phyloP scores from a whole-genome alignment of 345 rosid genomes.

The Garcia nutans region DNA sequence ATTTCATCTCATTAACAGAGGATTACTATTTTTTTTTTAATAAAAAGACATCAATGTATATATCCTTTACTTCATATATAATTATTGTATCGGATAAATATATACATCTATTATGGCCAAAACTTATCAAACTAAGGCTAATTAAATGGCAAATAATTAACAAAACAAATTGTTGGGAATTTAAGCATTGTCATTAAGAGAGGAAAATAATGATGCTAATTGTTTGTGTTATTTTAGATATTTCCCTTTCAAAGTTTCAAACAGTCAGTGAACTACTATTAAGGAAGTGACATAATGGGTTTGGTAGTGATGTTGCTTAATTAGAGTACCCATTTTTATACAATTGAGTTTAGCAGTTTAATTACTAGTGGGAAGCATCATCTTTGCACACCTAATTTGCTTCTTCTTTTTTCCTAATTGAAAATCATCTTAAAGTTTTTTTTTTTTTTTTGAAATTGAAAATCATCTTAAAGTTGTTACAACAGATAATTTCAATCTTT shows the following conservation, averaged over 20 bases:
- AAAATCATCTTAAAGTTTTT: not conserved
- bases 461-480: not conserved
- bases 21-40: too few species aligned
- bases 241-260: conserved; percentile 7
- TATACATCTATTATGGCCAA: too few species aligned
- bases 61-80: too few species aligned
- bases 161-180: not conserved
- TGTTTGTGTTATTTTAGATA: not conserved
- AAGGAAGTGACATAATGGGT: not conserved
- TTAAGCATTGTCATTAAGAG: not conserved
- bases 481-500: not conserved
- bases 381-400: conserved; percentile 15
- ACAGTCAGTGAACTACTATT: conserved; percentile 16
- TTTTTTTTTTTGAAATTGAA: too few species aligned
- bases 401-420: conserved; percentile 3
- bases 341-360: not conserved
- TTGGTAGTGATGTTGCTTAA: not conserved
- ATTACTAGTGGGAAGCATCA: not conserved
- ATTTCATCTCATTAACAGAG: too few species aligned
- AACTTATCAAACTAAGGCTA: not conserved
- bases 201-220: too few species aligned
- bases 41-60: too few species aligned
- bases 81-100: too few species aligned
- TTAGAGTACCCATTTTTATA: not conserved
- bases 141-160: not conserved